A percentile compares a stretch with the other conserved stretches of the same genome.
Evolutionary conservation across 78 protist genomes (phyloP).

Genomic region (Dictyostelium intermedium): DNA sequence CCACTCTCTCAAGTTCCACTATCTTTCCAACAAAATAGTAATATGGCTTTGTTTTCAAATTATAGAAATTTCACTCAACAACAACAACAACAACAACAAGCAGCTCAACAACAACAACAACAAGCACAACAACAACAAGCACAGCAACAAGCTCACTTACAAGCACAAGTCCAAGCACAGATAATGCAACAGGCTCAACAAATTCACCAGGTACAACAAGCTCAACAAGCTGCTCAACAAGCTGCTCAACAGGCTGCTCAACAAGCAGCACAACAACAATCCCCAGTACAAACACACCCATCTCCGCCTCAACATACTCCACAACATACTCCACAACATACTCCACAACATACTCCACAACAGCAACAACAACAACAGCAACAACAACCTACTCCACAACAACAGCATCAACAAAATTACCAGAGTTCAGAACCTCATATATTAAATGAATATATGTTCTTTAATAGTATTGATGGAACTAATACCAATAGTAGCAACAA

Average conservation of each 20-base stretch:
- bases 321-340: not conserved
- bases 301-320: not conserved
- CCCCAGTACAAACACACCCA: not conserved
- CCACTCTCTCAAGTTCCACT: not conserved
- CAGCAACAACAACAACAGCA: not conserved
- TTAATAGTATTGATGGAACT: not conserved
- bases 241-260: not conserved
- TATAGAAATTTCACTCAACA: not conserved
- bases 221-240: not conserved
- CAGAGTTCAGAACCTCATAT: not conserved
- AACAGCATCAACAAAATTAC: not conserved
- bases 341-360: not conserved
- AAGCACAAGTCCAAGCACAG: not conserved
- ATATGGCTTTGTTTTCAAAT: not conserved
- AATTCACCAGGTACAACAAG: not conserved
- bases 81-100: not conserved
- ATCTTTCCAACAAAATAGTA: conserved; percentile 9
- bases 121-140: not conserved
- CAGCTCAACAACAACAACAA: conserved; percentile 3
- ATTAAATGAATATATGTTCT: not conserved
- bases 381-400: not conserved
- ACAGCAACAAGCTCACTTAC: not conserved
- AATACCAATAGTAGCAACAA: not conserved
- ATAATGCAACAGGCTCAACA: not conserved
- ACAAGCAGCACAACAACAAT: not conserved